Conservation (phyloP, 306 rosid genomes). For the Senna tora region DNA sequence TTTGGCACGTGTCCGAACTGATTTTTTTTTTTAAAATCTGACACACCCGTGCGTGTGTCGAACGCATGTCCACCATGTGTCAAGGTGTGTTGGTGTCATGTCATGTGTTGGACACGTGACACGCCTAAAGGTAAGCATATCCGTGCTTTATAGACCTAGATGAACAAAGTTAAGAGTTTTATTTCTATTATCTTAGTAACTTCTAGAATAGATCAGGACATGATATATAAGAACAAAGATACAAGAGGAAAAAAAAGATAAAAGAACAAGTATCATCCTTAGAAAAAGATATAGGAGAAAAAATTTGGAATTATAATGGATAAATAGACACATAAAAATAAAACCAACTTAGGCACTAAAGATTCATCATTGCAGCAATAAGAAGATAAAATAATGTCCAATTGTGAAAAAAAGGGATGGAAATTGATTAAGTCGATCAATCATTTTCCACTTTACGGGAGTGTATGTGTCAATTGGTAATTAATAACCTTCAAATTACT, state of each 20-base stretch:
- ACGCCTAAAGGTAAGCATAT: too few relatives aligned
- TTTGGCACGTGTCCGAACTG: too few relatives aligned
- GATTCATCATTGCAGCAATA: not conserved
- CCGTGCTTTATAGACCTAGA: too few relatives aligned
- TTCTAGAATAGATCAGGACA: not conserved
- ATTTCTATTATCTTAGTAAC: not conserved
- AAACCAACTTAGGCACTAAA: conserved; percentile 1
- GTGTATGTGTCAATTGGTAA: not conserved
- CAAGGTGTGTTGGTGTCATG: too few relatives aligned
- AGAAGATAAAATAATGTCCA: not conserved
- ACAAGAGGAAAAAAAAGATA: too few relatives aligned
- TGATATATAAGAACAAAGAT: not conserved
- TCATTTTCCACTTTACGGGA: not conserved
- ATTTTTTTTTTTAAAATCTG: too few relatives aligned
- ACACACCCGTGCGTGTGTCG: too few relatives aligned
- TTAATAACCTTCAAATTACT: conserved; percentile 13
- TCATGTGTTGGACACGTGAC: too few relatives aligned
- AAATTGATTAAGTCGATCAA: not conserved
- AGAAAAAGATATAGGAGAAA: not conserved
- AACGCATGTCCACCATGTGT: too few relatives aligned
- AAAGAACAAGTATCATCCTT: not conserved
- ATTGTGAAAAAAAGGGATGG: not conserved
- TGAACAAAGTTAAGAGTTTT: not conserved
- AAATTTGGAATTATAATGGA: not conserved
- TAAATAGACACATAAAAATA: conserved; percentile 1